phyloP scores from a whole-genome alignment of 495 filamentous ascomycete species.

The Cercophora samala region DNA sequence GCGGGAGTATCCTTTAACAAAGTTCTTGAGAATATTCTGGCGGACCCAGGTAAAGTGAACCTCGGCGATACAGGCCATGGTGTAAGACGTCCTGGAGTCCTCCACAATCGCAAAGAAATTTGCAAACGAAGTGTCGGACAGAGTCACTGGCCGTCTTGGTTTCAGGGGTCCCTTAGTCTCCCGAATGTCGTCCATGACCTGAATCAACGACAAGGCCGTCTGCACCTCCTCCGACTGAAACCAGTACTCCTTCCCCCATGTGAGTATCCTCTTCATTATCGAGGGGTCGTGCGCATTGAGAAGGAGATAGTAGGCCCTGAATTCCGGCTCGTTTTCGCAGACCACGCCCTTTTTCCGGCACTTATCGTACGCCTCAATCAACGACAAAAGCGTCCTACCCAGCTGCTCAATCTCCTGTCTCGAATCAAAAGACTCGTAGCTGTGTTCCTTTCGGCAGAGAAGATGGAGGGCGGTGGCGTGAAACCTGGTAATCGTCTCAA shows the following conservation, averaged over 20 bases:
- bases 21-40: constrained; percentile 66
- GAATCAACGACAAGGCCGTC: constrained; percentile 39
- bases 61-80: constrained; percentile 92
- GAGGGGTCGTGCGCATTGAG: constrained; percentile 75
- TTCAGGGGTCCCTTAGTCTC: constrained; percentile 35
- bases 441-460: constrained; percentile 60
- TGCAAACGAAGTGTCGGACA: constrained; percentile 59
- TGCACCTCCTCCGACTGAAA: constrained; percentile 57
- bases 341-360: constrained; percentile 48
- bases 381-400: constrained; percentile 77
- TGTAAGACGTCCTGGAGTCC: constrained; percentile 70
- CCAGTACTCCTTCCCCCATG: constrained; percentile 73
- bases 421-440: constrained; percentile 70
- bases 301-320: constrained; percentile 84
- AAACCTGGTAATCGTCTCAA: constrained; percentile 87
- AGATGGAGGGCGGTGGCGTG: constrained; percentile 87
- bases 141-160: constrained; percentile 41
- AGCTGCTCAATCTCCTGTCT: constrained; percentile 94
- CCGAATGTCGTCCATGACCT: constrained; percentile 34
- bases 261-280: constrained; percentile 69
- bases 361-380: constrained; percentile 86
- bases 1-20: constrained; percentile 58
- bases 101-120: constrained; percentile 75
- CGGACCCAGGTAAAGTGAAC: constrained; percentile 83
- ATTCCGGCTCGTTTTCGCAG: constrained; percentile 77